phyloP scores from a whole-genome alignment of 805 yeast species.

The Kuraishia capsulata region DNA sequence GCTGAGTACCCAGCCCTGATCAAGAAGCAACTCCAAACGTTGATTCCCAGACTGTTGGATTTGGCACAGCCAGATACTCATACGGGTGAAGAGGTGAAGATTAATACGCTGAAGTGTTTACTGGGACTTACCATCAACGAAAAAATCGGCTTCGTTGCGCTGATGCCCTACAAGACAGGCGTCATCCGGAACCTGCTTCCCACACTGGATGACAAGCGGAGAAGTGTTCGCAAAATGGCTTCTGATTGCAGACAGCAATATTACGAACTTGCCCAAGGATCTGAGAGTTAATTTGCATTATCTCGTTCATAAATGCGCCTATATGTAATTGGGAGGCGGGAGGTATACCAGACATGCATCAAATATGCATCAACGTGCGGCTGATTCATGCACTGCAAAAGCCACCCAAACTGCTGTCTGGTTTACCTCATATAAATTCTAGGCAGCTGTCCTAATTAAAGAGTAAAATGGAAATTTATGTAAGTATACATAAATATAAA shows the following conservation, averaged over 20 bases:
- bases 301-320: neutral
- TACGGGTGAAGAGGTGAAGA: slow-evolving; percentile 36
- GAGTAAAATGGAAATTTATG: too few species aligned
- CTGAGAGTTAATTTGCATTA: neutral
- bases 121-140: slow-evolving; percentile 31
- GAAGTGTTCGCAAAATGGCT: slow-evolving; percentile 68
- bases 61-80: slow-evolving; percentile 14
- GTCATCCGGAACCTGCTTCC: slow-evolving; percentile 38
- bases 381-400: too few species aligned
- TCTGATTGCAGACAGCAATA: slow-evolving; percentile 74
- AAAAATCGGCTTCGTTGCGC: slow-evolving; percentile 25
- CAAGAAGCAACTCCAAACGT: slow-evolving; percentile 40
- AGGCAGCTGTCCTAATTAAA: too few species aligned
- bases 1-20: slow-evolving; percentile 46
- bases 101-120: slow-evolving; percentile 49
- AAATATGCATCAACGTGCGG: too few species aligned
- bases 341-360: too few species aligned
- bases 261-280: slow-evolving; percentile 38
- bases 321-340: neutral
- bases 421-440: too few species aligned
- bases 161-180: slow-evolving; percentile 42
- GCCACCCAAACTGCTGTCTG: too few species aligned
- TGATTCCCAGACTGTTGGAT: slow-evolving; percentile 46
- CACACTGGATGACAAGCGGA: slow-evolving; percentile 63
- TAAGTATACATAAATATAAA: too few species aligned